These are phyloP conservation scores for Trichoderma harzianum DNA, from an alignment of 2,329 filamentous ascomycete species.

Conservation along the genomic window DNA sequence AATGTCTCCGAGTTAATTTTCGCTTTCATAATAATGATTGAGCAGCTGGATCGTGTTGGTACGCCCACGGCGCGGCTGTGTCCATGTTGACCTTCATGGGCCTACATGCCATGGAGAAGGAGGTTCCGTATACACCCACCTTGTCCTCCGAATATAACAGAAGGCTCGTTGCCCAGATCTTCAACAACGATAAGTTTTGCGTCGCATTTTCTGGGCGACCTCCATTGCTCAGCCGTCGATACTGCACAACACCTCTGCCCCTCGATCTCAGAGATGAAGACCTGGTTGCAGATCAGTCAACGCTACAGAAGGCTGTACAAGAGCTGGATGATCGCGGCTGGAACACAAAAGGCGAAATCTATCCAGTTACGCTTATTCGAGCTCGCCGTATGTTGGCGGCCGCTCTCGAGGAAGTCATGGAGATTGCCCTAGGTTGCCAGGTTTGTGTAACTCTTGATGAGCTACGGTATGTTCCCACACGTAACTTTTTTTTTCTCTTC, in stretches of 20 bases:
- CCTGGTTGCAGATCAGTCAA: constrained; percentile 41
- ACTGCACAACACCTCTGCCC: constrained; percentile 51
- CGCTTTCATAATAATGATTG: neutral
- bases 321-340: constrained; percentile 49
- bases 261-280: constrained; percentile 52
- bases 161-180: constrained; percentile 35
- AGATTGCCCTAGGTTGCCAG: constrained; percentile 47
- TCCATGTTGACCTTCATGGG: constrained; percentile 37
- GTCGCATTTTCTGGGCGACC: constrained; percentile 54
- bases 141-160: constrained; percentile 34
- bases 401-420: constrained; percentile 57
- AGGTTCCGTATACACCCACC: constrained; percentile 30
- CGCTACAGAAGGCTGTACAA: constrained; percentile 21
- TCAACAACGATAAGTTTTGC: constrained; percentile 47
- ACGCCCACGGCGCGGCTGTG: constrained; percentile 35
- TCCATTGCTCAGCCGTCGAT: constrained; percentile 49
- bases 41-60: constrained; percentile 31
- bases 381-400: constrained; percentile 47
- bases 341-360: constrained; percentile 44
- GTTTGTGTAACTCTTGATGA: constrained; percentile 9
- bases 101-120: constrained; percentile 28
- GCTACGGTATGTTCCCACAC: neutral
- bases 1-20: neutral
- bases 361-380: constrained; percentile 44
- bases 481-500: no score